These are phyloP conservation scores for Fusarium irregulare DNA, from an alignment of 2,329 filamentous ascomycete genomes.

Conservation along the genomic window DNA sequence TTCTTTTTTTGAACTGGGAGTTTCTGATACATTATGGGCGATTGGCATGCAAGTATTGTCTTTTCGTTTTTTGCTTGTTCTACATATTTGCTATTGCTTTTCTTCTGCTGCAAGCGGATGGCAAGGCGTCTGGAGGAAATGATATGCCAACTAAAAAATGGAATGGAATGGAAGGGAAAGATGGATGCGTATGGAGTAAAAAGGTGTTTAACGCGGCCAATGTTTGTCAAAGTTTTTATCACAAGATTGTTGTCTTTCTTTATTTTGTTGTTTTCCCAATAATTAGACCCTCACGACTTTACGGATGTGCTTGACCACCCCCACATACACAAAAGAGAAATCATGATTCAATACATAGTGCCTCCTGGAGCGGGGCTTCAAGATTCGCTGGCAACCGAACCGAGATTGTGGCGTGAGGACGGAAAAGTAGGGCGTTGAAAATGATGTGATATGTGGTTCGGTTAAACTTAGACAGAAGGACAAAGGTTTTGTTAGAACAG, in stretches of 20 bases:
- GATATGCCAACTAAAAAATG: constrained; percentile 25
- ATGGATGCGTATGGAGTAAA: constrained; percentile 34
- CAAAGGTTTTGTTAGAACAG: neutral
- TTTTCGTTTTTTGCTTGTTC: constrained; percentile 5
- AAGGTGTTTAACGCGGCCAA: constrained; percentile 8
- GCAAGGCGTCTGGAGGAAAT: constrained; percentile 40
- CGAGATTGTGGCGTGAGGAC: constrained; percentile 10
- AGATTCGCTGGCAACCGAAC: neutral
- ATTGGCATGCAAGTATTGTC: neutral
- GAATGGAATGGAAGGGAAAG: constrained; percentile 4
- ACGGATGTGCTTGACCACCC: neutral
- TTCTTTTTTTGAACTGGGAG: neutral
- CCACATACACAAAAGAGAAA: constrained; percentile 4
- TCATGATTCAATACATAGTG: constrained; percentile 6
- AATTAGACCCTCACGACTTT: neutral
- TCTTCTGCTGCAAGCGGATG: constrained; percentile 25
- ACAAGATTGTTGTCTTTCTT: neutral
- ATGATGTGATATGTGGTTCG: constrained; percentile 2
- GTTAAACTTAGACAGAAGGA: neutral
- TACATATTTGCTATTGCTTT: constrained; percentile 6
- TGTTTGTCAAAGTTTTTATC: constrained; percentile 6
- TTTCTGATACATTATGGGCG: neutral
- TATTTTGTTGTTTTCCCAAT: neutral
- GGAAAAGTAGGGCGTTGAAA: neutral
- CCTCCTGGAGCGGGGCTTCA: neutral